Conservation (phyloP, 768 basidiomycete species). For the Lenzites betulinus region DNA sequence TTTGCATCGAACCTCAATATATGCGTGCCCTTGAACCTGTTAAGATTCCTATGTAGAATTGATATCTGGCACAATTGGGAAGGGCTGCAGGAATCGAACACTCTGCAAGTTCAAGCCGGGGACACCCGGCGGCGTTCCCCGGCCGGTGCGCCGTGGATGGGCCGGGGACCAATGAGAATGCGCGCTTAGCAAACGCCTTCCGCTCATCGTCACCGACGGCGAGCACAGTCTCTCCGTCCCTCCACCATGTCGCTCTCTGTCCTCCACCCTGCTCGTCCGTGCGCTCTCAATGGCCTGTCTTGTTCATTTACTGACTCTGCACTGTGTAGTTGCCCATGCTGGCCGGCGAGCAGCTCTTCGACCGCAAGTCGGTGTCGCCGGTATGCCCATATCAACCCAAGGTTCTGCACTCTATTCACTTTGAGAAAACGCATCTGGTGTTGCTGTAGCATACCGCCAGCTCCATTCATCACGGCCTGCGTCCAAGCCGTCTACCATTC, state of each 20-base stretch:
- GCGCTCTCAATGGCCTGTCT: not conserved
- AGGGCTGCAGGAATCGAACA: no score
- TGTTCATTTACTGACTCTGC: constrained; percentile 3
- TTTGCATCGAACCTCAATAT: not conserved
- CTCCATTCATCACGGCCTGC: constrained; percentile 55
- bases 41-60: no score
- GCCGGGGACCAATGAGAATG: constrained; percentile 22
- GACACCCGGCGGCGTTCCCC: constrained; percentile 2
- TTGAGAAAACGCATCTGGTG: not conserved
- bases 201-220: constrained; percentile 27
- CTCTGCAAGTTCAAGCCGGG: no score
- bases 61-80: no score
- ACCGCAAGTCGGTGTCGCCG: constrained; percentile 45
- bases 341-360: constrained; percentile 48
- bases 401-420: not conserved
- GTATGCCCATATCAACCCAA: constrained; percentile 30
- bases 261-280: constrained; percentile 39
- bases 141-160: constrained; percentile 10
- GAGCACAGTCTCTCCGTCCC: constrained; percentile 18
- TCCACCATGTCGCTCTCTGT: constrained; percentile 50
- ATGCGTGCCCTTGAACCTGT: not conserved
- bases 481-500: constrained; percentile 40
- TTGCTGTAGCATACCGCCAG: constrained; percentile 47
- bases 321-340: constrained; percentile 38
- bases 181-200: constrained; percentile 19